A percentile compares a stretch with the other conserved stretches of the same genome.
phyloP scores from a whole-genome alignment of 2,329 filamentous ascomycete genomes.

The Zarea fungicola region DNA sequence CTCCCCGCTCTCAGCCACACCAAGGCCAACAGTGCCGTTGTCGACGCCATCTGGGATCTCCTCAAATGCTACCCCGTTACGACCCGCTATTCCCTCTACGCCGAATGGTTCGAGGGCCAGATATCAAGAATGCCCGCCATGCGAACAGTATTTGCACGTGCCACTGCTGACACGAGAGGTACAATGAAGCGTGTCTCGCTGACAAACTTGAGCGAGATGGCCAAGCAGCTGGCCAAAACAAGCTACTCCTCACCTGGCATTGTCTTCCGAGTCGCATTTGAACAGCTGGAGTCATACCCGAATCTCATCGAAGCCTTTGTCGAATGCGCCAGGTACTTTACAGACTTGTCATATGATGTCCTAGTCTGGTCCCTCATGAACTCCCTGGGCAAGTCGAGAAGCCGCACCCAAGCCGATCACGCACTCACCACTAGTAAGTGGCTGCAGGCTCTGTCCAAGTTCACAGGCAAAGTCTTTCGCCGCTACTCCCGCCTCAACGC shows the following conservation, averaged over 20 bases:
- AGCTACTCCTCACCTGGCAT: constrained; percentile 85
- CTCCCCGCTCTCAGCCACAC: constrained; percentile 84
- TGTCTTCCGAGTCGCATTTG: constrained; percentile 83
- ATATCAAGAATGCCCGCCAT: constrained; percentile 74
- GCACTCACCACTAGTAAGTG: constrained; percentile 78
- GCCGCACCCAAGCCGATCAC: constrained; percentile 57
- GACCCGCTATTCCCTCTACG: constrained; percentile 80
- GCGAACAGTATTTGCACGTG: constrained; percentile 69
- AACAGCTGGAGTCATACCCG: constrained; percentile 88
- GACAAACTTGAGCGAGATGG: constrained; percentile 81
- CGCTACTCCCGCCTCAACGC: constrained; percentile 80
- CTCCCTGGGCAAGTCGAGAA: constrained; percentile 58
- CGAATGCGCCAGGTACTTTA: constrained; percentile 91
- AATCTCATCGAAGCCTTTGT: constrained; percentile 95
- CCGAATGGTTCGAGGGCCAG: constrained; percentile 83
- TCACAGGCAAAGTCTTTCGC: constrained; percentile 84
- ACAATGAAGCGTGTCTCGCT: constrained; percentile 86
- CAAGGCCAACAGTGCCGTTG: constrained; percentile 74
- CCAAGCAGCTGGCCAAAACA: constrained; percentile 84
- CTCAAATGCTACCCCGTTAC: constrained; percentile 72
- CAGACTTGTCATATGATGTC: constrained; percentile 85
- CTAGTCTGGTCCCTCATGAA: constrained; percentile 89
- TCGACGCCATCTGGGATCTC: constrained; percentile 82
- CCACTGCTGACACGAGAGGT: constrained; percentile 73
- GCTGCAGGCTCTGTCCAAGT: constrained; percentile 84